Conservation (phyloP, 345 rosid species). For the Gossypium bickii region DNA sequence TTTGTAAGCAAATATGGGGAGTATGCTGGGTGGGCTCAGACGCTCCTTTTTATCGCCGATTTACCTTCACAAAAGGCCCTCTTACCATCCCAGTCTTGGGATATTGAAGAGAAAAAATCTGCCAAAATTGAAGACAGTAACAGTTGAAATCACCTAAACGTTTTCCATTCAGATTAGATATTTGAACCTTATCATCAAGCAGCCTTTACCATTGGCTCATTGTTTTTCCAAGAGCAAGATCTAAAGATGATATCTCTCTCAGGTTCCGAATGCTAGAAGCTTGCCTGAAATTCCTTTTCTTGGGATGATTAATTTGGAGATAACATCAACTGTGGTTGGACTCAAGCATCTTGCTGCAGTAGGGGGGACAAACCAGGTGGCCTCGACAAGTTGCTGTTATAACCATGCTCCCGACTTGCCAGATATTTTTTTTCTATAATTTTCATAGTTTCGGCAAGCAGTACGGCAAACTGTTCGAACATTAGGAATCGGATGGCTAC, state of each 20-base stretch:
- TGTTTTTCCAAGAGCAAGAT: conserved; percentile 7
- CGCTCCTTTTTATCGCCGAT: conserved; percentile 82
- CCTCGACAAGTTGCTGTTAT: conserved; percentile 12
- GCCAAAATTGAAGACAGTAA: conserved; percentile 23
- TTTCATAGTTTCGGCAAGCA: neutral
- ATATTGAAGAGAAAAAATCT: conserved; percentile 31
- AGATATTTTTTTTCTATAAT: neutral
- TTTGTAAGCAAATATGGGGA: conserved; percentile 84
- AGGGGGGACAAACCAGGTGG: neutral
- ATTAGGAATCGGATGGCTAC: neutral
- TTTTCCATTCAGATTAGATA: neutral
- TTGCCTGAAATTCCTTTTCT: neutral
- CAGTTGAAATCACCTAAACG: neutral
- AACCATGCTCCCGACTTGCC: neutral
- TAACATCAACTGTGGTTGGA: neutral
- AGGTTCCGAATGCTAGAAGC: neutral
- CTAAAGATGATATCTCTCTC: conserved; percentile 3
- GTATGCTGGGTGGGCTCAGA: conserved; percentile 98
- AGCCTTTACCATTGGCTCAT: neutral
- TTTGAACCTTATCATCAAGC: neutral
- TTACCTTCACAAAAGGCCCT: conserved; percentile 77
- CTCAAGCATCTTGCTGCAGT: neutral
- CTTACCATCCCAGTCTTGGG: conserved; percentile 43
- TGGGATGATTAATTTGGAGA: neutral
- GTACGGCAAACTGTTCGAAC: neutral